These are phyloP conservation scores for Hondaea fermentalgiana DNA, from an alignment of 108 stramenopile species.

Conservation along the genomic window DNA sequence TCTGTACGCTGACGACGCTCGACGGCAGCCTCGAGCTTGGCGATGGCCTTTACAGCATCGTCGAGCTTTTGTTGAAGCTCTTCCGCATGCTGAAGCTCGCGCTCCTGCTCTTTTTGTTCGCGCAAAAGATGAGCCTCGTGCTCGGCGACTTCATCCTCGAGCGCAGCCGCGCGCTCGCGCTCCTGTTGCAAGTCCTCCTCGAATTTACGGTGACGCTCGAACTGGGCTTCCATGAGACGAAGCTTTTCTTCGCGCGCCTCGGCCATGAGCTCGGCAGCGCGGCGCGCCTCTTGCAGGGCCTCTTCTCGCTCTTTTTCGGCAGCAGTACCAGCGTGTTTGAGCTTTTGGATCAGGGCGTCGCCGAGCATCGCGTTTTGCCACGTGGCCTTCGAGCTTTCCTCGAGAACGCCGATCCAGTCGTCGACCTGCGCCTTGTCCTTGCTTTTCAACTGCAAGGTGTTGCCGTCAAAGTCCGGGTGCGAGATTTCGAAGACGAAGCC, in stretches of 20 bases:
- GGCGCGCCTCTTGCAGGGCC: not conserved
- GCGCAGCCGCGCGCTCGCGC: not conserved
- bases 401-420: slow-evolving; percentile 10
- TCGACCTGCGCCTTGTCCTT: not conserved
- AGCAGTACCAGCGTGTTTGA: not conserved
- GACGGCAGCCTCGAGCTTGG: not conserved
- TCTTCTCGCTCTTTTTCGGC: not conserved
- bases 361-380: slow-evolving; percentile 15
- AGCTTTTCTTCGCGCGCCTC: not conserved
- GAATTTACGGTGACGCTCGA: not conserved
- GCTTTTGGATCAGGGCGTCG: slow-evolving; percentile 9
- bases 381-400: slow-evolving; percentile 1
- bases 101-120: not conserved
- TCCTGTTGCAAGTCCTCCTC: not conserved
- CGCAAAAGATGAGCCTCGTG: not conserved
- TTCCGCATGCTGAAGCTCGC: not conserved
- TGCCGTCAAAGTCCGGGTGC: slow-evolving; percentile 19
- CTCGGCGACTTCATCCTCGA: not conserved
- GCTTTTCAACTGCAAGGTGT: not conserved
- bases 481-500: not conserved
- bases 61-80: slow-evolving; percentile 3
- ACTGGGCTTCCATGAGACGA: not conserved
- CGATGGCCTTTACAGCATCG: not conserved
- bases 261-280: not conserved
- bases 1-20: slow-evolving; percentile 5